These are phyloP conservation scores for Pseudogymnoascus sp. DNA, from an alignment of 2,329 filamentous ascomycete genomes.

Conservation along the genomic window DNA sequence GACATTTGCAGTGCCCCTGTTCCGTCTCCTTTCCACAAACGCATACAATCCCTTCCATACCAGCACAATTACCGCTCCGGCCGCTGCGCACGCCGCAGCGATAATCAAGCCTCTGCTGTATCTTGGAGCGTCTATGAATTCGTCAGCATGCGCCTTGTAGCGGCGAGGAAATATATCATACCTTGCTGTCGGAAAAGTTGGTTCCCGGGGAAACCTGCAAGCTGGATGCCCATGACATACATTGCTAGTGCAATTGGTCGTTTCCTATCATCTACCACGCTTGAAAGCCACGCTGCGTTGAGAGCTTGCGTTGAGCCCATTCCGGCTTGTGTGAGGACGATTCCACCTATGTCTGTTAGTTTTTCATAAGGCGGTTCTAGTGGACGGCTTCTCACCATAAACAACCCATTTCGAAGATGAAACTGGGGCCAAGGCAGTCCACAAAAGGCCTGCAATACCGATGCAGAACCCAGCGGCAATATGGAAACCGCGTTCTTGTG, in stretches of 20 bases:
- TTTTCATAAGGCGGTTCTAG: too few species aligned
- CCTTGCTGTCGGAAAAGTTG: slow-evolving; percentile 11
- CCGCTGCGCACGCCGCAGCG: slow-evolving; percentile 4
- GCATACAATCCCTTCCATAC: slow-evolving; percentile 11
- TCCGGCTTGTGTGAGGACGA: slow-evolving; percentile 11
- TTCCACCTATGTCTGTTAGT: neutral
- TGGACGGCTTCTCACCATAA: neutral
- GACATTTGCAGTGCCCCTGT: neutral
- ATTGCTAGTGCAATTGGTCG: slow-evolving; percentile 11
- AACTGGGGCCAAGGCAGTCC: slow-evolving; percentile 3
- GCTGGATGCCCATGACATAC: slow-evolving; percentile 11
- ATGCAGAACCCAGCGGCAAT: slow-evolving; percentile 2
- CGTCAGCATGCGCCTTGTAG: neutral
- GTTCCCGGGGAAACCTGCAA: slow-evolving; percentile 11
- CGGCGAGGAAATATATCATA: neutral
- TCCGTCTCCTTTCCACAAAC: neutral
- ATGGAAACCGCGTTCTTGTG: slow-evolving; percentile 10
- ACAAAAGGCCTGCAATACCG: slow-evolving; percentile 9
- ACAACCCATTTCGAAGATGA: slow-evolving; percentile 9
- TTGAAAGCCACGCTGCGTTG: slow-evolving; percentile 11
- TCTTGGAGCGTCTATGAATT: slow-evolving; percentile 8
- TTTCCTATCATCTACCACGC: slow-evolving; percentile 9
- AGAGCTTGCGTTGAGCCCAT: slow-evolving; percentile 11
- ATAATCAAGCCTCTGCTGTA: slow-evolving; percentile 10
- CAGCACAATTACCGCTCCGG: slow-evolving; percentile 8